A percentile compares a stretch with the other conserved stretches of the same genome.
These are phyloP conservation scores for Fraxinus velutina DNA, from an alignment of 305 asterid genomes.

Conservation along the genomic window DNA sequence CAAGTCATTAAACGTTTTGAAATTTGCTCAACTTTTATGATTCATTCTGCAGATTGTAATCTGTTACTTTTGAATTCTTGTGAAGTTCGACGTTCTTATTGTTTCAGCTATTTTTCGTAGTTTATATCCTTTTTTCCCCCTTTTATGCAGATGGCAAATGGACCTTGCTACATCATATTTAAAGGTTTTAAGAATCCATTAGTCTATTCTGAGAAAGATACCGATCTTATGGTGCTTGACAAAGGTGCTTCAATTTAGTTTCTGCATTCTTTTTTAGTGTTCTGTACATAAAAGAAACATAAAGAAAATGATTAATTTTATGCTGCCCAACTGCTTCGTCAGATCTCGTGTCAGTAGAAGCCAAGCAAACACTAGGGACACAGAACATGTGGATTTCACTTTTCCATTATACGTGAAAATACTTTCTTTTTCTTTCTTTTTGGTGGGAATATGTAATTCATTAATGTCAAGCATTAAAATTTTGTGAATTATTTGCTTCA, in stretches of 20 bases:
- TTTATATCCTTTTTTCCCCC: not conserved
- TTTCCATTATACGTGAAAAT: not conserved
- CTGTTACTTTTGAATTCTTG: slow-evolving; percentile 12
- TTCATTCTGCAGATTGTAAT: slow-evolving; percentile 9
- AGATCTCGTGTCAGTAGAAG: not conserved
- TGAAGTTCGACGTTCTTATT: not conserved
- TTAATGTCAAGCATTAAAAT: slow-evolving; percentile 1
- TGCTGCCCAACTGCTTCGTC: slow-evolving; percentile 8
- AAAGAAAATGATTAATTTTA: slow-evolving; percentile 1
- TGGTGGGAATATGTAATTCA: slow-evolving; percentile 9
- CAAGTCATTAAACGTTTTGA: not conserved
- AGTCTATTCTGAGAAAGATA: slow-evolving; percentile 46
- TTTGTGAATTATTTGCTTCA: slow-evolving; percentile 3
- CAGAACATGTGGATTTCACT: not conserved
- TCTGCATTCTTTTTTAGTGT: slow-evolving; percentile 5
- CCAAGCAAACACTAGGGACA: not conserved
- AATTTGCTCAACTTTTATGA: not conserved
- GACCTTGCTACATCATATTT: slow-evolving; percentile 56
- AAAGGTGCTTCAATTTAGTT: slow-evolving; percentile 44
- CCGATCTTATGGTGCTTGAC: slow-evolving; percentile 52
- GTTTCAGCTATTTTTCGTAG: not conserved
- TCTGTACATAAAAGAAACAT: not conserved
- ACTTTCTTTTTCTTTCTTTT: not conserved
- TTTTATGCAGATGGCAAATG: slow-evolving; percentile 35
- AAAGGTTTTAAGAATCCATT: slow-evolving; percentile 56